Percentiles rank a stretch among this genome's conserved stretches.
These are phyloP conservation scores for Trichosporon inkin DNA, from an alignment of 1,284 basidiomycete species.

Conservation along the genomic window DNA sequence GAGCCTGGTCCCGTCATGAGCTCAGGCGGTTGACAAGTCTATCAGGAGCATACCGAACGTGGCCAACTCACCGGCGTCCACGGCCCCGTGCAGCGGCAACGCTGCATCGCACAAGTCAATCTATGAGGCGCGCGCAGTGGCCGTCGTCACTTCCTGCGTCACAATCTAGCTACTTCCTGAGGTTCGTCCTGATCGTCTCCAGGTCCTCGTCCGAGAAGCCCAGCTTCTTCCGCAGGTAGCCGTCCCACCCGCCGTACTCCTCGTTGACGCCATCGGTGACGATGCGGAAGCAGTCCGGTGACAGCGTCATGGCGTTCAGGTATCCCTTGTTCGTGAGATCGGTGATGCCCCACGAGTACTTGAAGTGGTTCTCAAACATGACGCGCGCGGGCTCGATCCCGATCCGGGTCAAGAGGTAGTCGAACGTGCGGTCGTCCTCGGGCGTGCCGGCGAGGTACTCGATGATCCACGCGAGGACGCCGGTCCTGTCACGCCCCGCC, in stretches of 20 bases:
- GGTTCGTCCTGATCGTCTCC: slow-evolving; percentile 14
- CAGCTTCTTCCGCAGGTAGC: slow-evolving; percentile 11
- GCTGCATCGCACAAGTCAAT: too few relatives aligned
- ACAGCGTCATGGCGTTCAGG: slow-evolving; percentile 13
- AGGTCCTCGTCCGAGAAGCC: slow-evolving; percentile 14
- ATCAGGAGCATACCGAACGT: too few relatives aligned
- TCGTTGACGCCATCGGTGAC: slow-evolving; percentile 8
- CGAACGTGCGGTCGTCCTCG: slow-evolving; percentile 7
- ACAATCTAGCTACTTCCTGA: slow-evolving; percentile 5
- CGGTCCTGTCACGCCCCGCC: slow-evolving; percentile 22
- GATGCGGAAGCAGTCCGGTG: slow-evolving; percentile 6
- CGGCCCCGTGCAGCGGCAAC: too few relatives aligned
- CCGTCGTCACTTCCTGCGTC: too few relatives aligned
- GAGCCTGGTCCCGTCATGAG: too few relatives aligned
- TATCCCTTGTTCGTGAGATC: slow-evolving; percentile 9
- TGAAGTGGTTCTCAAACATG: slow-evolving; percentile 8
- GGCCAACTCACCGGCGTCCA: too few relatives aligned
- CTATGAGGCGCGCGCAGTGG: too few relatives aligned
- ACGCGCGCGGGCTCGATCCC: slow-evolving; percentile 22
- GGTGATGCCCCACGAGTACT: background rate
- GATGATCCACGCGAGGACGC: slow-evolving; percentile 16
- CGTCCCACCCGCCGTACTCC: slow-evolving; percentile 18
- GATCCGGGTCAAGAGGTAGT: slow-evolving; percentile 22
- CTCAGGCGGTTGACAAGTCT: too few relatives aligned
- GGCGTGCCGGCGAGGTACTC: slow-evolving; percentile 19